Evolutionary conservation across 768 basidiomycete species (phyloP), one percentile per base, ranked within the genome.

Genomic region (Suillus bovinus): DNA sequence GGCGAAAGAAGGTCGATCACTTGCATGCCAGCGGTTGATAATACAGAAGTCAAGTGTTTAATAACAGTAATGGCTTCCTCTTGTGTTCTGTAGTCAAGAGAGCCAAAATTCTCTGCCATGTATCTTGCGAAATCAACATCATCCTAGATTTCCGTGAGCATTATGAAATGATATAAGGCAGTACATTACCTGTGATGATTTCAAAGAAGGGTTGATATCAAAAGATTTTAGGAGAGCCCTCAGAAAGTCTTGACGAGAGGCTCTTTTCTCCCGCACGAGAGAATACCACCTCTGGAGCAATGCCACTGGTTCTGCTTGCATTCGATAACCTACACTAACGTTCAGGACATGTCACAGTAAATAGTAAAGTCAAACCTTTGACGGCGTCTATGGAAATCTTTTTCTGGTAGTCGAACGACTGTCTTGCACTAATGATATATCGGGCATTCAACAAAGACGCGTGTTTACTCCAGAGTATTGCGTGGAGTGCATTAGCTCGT

Each of bases 31-130:
- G 85, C 84, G 2, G 87, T 90, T 1, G 90, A 95, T 52, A 93
- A 81, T 27, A 90, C 81, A 20, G 83, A 77, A 10, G 92, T 94
- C 61, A 96, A 80, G 60, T 84, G 82, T 63, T 90, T 91, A 70
- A 97, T 85, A 27, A 98, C 88, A 5, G 90, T 87, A 58, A 98
- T 78, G 5, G 90, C 88, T 76, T 99, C 97, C 74, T 99, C 97
- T 68, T 91, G 89, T 0, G 93, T 93, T 78, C 94, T 98, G 80
- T 96, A 99, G 38, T 99, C 95, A 63, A 99, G 86, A 0, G 89
- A 80, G 1, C 95, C 84, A 62, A 99, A 89, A 70, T 98, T 98
- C 72, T 99, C 97, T 0, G 93, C 89, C 86, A 98, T 91, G 77
- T 94, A 99, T 60, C 95, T 88, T 5, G 83, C 83, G 71, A 98